A percentile compares a stretch with the other conserved stretches of the same genome.
Evolutionary conservation across 345 rosid genomes (phyloP).

Genomic region (Crucihimalaya himalaica): DNA sequence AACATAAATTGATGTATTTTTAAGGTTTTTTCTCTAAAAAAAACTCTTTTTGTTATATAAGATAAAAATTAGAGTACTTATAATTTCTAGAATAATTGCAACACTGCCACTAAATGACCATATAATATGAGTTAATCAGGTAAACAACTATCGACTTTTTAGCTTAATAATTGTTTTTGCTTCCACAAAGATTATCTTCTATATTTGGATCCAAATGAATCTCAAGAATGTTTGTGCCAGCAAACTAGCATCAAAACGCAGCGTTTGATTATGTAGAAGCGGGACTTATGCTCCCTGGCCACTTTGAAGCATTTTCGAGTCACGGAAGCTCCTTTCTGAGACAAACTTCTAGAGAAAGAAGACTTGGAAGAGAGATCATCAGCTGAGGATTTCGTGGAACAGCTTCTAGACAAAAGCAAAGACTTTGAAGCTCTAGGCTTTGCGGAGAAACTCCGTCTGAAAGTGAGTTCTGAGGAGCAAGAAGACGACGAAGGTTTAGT

Average conservation of each 20-base stretch:
- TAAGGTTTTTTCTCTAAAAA: too few species aligned
- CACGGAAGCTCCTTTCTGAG: constrained; percentile 1
- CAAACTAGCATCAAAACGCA: constrained; percentile 14
- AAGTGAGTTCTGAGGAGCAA: background rate
- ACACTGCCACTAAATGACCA: too few species aligned
- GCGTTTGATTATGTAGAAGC: background rate
- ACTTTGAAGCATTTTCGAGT: background rate
- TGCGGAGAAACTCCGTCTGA: background rate
- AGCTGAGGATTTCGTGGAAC: background rate
- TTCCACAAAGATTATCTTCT: background rate
- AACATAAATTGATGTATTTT: too few species aligned
- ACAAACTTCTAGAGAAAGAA: background rate
- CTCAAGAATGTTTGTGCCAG: constrained; percentile 10
- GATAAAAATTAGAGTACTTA: too few species aligned
- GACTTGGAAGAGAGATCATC: background rate
- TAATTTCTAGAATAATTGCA: too few species aligned
- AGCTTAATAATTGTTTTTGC: background rate
- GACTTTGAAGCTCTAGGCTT: background rate
- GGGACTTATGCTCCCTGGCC: background rate
- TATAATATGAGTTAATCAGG: too few species aligned
- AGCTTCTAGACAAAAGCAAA: background rate
- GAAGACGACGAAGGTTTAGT: background rate
- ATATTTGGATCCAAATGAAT: background rate
- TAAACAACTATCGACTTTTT: too few species aligned
- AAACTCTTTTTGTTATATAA: too few species aligned